phyloP scores from a whole-genome alignment of 306 rosid species.

The Rosa chinensis region DNA sequence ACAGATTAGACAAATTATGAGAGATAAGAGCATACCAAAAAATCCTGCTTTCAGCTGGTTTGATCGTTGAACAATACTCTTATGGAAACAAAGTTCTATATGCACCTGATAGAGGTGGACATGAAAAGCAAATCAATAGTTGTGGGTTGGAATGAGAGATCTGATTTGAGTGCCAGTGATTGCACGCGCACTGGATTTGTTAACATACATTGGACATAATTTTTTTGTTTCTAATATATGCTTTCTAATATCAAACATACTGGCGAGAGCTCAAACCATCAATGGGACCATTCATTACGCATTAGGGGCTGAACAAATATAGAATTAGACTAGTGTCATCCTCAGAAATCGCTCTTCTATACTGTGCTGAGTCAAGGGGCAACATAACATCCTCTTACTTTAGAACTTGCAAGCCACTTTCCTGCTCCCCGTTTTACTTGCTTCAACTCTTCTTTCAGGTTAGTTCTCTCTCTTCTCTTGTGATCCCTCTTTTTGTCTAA shows the following conservation, averaged over 20 bases:
- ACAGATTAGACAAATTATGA: slow-evolving; percentile 55
- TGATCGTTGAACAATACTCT: slow-evolving; percentile 36
- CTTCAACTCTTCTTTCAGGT: neutral
- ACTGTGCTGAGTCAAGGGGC: neutral
- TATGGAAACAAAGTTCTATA: neutral
- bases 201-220: no score
- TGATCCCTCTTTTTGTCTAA: neutral
- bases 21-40: slow-evolving; percentile 45
- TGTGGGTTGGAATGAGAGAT: neutral
- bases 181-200: neutral
- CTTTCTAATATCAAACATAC: neutral
- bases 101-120: neutral
- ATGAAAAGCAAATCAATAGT: neutral
- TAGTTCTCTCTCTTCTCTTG: neutral
- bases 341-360: neutral
- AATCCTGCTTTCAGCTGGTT: slow-evolving; percentile 72
- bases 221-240: no score
- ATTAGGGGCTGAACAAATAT: neutral
- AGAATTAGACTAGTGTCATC: neutral
- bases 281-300: neutral
- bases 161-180: neutral
- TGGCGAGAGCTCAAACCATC: neutral
- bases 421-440: neutral
- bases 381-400: neutral
- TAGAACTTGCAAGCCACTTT: neutral